Evolutionary conservation across 1,284 basidiomycete genomes (phyloP), one percentile per base, ranked within the genome.

Genomic region (Hortiboletus rubellus): DNA sequence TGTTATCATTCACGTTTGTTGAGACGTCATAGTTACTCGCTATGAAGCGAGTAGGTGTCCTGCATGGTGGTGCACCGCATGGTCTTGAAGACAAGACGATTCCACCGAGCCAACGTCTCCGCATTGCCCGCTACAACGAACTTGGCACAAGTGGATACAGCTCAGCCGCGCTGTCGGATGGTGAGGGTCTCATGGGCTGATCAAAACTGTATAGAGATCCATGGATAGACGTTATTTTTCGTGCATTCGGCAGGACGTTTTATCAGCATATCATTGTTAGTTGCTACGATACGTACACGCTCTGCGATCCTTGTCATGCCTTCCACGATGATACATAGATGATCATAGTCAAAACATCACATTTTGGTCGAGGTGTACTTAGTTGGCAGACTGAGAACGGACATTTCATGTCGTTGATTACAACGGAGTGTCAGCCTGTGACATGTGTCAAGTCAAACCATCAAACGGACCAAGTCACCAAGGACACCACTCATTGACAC

Each of bases 41-140:
- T 3, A 94, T 94, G 91, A 92, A 93, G 80, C 89, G 94, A 53
- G 94, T 96, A 42, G 94, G 93, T 63, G 81, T 92, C 50, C 77
- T 96, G 48, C 85, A 88, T 55, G 92, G 92, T 51, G 94, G 93
- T 50, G 77, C 82, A 53, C 78, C 80, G 46, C 80, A 81, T 52
- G 79, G 76, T 17, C 82, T 87, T 60, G 86, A 87, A 57, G 81
- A 83, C 54, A 84, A 83, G 69, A 63, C 71, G 0, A 79, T 89
- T 44, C 88, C 88, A 12, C 87, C 86, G 3, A 80, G 82, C 52
- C 87, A 89, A 64, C 79, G 85, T 30, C 77, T 89, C n/a, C 84
- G 83, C 58, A 82, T 89, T 60, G 84, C 85, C 14, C 76, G 78
- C 36, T 87, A 86, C 65, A 84, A 75, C 55, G 87, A 89, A 68